A percentile compares a stretch with the other conserved stretches of the same genome.
Conservation (phyloP, 2,329 filamentous ascomycete species). For the Ceratocystiopsis sp. region DNA sequence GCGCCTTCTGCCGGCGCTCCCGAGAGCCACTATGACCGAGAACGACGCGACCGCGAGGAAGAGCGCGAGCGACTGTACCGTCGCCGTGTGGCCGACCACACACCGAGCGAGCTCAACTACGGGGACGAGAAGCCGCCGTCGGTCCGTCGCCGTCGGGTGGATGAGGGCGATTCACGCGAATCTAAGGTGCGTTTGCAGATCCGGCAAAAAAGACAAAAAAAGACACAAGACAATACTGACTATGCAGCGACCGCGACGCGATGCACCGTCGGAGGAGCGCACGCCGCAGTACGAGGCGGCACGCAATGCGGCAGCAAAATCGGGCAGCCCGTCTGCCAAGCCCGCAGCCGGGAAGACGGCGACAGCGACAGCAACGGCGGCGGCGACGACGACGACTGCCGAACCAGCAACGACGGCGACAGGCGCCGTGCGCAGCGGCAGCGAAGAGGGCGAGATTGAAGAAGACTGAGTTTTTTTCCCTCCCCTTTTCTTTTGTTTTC, state of each 20-base stretch:
- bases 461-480: conserved; percentile 35
- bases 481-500: not conserved
- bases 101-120: conserved; percentile 76
- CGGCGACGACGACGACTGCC: conserved; percentile 29
- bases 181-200: conserved; percentile 35
- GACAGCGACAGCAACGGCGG: conserved; percentile 11
- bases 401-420: conserved; percentile 28
- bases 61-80: conserved; percentile 80
- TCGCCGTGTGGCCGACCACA: conserved; percentile 52
- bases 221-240: too few relatives aligned
- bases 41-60: conserved; percentile 73
- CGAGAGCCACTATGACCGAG: conserved; percentile 62
- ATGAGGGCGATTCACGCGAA: conserved; percentile 51
- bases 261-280: too few relatives aligned
- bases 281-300: too few relatives aligned
- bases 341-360: not conserved
- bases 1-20: conserved; percentile 15
- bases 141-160: conserved; percentile 60
- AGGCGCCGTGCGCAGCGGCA: conserved; percentile 59
- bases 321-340: conserved; percentile 8
- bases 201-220: too few relatives aligned
- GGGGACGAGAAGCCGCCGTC: conserved; percentile 50
- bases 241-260: too few relatives aligned
- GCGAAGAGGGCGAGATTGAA: conserved; percentile 96
- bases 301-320: conserved; percentile 9